Conservation (phyloP, 371 early-diverging fungal species). For the Mucor indicus region DNA sequence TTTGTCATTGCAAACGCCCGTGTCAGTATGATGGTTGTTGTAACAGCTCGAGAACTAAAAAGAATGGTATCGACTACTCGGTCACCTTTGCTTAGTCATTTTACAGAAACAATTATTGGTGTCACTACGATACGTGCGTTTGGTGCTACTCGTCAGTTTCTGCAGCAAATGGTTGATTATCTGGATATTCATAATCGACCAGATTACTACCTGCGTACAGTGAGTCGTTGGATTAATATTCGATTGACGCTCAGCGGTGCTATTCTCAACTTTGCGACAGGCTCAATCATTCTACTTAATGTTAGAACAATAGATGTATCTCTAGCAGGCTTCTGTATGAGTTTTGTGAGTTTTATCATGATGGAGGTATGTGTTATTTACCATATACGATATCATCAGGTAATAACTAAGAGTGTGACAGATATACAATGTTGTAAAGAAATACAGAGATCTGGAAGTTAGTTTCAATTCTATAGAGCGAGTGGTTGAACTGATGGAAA, state of each 20-base stretch:
- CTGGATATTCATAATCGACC: conserved; percentile 65
- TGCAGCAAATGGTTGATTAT: conserved; percentile 42
- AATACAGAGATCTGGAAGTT: conserved; percentile 80
- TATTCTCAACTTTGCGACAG: conserved; percentile 58
- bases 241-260: conserved; percentile 71
- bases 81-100: conserved; percentile 69
- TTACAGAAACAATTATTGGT: conserved; percentile 64
- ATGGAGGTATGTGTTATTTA: no score
- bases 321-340: conserved; percentile 74
- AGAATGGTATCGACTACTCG: conserved; percentile 68
- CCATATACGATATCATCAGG: no score
- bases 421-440: no score
- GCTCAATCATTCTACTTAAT: conserved; percentile 41
- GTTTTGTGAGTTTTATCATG: no score
- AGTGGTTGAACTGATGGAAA: conserved; percentile 70
- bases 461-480: conserved; percentile 84
- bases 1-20: conserved; percentile 38
- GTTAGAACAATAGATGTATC: conserved; percentile 56
- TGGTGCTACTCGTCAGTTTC: conserved; percentile 59
- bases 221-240: conserved; percentile 79
- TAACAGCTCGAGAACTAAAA: conserved; percentile 68
- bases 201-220: conserved; percentile 67
- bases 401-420: no score
- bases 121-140: conserved; percentile 73
- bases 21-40: conserved; percentile 56